phyloP scores from a whole-genome alignment of 2,329 filamentous ascomycete species.

The Aspergillus eucalypticola region DNA sequence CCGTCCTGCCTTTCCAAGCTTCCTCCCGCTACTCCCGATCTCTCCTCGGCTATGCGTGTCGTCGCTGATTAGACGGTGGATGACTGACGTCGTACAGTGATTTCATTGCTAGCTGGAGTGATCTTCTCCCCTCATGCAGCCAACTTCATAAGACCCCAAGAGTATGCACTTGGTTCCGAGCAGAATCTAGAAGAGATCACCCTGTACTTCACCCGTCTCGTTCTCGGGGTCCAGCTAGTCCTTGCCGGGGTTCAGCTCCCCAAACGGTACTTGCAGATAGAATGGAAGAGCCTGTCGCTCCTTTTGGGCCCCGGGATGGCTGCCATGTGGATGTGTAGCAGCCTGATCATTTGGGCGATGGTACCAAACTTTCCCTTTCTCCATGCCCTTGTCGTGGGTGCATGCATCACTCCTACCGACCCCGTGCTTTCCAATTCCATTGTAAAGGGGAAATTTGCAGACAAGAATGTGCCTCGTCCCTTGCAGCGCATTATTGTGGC shows the following conservation, averaged over 20 bases:
- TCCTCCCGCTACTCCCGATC: no score
- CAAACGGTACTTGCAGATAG: slow-evolving; percentile 72
- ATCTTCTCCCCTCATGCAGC: slow-evolving; percentile 75
- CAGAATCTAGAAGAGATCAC: slow-evolving; percentile 70
- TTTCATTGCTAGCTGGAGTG: slow-evolving; percentile 77
- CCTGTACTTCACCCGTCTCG: slow-evolving; percentile 80
- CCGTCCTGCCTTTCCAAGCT: slow-evolving; percentile 42
- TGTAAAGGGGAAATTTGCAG: slow-evolving; percentile 90
- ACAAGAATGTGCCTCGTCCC: slow-evolving; percentile 80
- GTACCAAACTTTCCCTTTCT: slow-evolving; percentile 72
- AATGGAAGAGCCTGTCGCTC: slow-evolving; percentile 75
- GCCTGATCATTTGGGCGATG: slow-evolving; percentile 73
- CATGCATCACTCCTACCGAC: slow-evolving; percentile 90
- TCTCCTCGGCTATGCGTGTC: no score
- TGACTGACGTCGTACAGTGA: slow-evolving; percentile 57
- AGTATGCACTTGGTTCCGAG: slow-evolving; percentile 65
- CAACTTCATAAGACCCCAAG: slow-evolving; percentile 71
- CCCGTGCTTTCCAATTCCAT: slow-evolving; percentile 86
- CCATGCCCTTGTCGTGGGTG: slow-evolving; percentile 75
- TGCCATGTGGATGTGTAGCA: slow-evolving; percentile 82
- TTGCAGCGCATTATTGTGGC: slow-evolving; percentile 78
- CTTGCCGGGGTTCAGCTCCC: slow-evolving; percentile 86
- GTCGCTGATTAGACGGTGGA: not conserved
- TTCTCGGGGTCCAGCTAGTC: slow-evolving; percentile 86
- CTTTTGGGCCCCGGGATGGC: slow-evolving; percentile 84